Base-by-base conservation (phyloP, 73 alveolate species). In the Diophrys appendiculata region DNA sequence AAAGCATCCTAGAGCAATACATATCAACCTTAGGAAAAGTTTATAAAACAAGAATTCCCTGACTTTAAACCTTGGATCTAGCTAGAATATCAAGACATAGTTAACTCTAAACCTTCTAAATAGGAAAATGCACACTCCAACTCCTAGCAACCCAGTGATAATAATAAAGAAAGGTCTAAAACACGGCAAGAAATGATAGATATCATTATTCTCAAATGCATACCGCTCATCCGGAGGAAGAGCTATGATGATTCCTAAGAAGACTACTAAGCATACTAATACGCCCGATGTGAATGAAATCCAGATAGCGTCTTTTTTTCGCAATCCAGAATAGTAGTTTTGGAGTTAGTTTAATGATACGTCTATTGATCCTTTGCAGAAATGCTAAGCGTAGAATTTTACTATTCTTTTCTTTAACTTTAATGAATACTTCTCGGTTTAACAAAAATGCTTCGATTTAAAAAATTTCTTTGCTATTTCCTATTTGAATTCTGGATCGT, bases 1-100 rank as follows among this genome's bases (percentile, higher is more conserved):
- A n/a, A 86, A 65, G 43, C 82, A 70, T 35, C 54, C 68, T 24
- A 68, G 68, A 72, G 81, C 54, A 26, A 78, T 78, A 2, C 65
- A 71, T 22, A 78, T 23, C 22, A 80, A 43, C 18, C 60, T 43
- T 11, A 43, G 60, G 29, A 68, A 80, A 79, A 22, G 18, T 18
- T 43, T 43, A 43, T 43, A 43, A 18, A 43, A 43, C 60, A 43
- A 5, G 18, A 43, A 43, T 43, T 43, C 60, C 18, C 60, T 43
- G 5, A 43, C 60, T 43, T 43, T 43, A 18, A 43, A 43, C 18
- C 60, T 5, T 11, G 60, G 60, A 43, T 43, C 60, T 43, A 43
- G 60, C 18, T 43, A 18, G 18, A 43, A 43, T 43, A 43, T 43
- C 5, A 5, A 5, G 5, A 43, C 60, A 43, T 43, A 43, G 60